Base-by-base conservation (phyloP, 495 filamentous ascomycete species). In the Chaetomidium leptoderma region DNA sequence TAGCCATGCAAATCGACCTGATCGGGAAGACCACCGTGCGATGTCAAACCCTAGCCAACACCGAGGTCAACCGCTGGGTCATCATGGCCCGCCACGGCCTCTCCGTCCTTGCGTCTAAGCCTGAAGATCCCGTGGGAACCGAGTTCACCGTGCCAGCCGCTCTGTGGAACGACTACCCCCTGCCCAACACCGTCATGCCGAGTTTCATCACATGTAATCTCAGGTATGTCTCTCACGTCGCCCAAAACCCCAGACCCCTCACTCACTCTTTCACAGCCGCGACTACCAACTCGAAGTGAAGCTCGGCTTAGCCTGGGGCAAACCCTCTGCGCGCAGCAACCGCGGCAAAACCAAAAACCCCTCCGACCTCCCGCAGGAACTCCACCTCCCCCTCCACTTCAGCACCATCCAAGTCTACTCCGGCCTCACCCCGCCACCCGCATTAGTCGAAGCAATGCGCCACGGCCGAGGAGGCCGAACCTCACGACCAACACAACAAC, bases 121-220 rank as follows among this genome's bases (percentile, higher is more conserved):
- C 83, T 6, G 72, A 70, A 24, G 87, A 89, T 66, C 66, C 82
- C 4, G 73, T 80, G 1, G 82, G 82, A 17, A 79, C 79, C n/a
- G 88, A 92, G 61, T 76, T 83, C 53, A 74, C 80, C 37, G 68
- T 96, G 13, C 85, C 91, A 55, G 63, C 80, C 7, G 71, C 64
- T 0, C 61, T 92, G 32, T 98, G 93, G 93, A 77, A 79, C 50
- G 72, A 73, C 24, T 69, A 81, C 17, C 77, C 83, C 4, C 72
- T 97, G 16, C 93, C 93, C 4, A 91, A 88, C 65, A 91, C 86
- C 1, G 81, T 97, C 29, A 85, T 90, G 21, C 93, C 93, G 0
- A 83, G 82, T 5, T 98, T 98, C 66, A 75, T 83, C 44, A 92
- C 91, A 19, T 98, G 93, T 66, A 97, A 97, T 68, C 83, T 98